These are phyloP conservation scores for Cutaneotrichosporon dermatis DNA, from an alignment of 1,284 basidiomycete genomes.

Conservation along the genomic window DNA sequence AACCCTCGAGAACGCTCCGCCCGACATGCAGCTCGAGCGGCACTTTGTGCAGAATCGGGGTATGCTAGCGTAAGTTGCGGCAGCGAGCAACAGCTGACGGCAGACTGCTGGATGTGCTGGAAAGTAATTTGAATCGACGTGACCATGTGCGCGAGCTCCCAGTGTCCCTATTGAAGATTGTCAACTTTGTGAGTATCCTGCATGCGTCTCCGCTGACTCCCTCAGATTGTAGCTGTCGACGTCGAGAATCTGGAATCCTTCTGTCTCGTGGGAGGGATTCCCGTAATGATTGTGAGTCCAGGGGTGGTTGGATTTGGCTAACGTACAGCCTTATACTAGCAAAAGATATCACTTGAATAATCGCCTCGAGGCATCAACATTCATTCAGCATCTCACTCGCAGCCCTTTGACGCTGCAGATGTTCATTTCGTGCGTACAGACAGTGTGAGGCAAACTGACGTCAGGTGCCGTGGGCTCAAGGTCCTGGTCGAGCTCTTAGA, in stretches of 20 bases:
- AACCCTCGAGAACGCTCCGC: constrained; percentile 67
- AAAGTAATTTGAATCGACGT: constrained; percentile 58
- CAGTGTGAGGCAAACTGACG: background rate
- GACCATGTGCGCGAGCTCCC: constrained; percentile 65
- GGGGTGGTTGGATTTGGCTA: background rate
- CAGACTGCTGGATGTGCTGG: constrained; percentile 79
- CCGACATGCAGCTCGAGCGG: constrained; percentile 67
- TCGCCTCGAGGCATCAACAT: constrained; percentile 88
- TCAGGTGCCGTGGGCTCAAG: constrained; percentile 83
- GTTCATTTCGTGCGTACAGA: constrained; percentile 79
- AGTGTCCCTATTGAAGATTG: constrained; percentile 76
- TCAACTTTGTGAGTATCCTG: constrained; percentile 67
- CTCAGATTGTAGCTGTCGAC: constrained; percentile 77
- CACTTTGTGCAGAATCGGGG: constrained; percentile 90
- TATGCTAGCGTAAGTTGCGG: constrained; percentile 63
- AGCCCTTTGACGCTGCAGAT: constrained; percentile 91
- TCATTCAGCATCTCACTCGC: constrained; percentile 85
- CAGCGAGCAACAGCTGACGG: background rate
- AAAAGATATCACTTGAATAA: constrained; percentile 92
- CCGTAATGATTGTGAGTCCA: constrained; percentile 74
- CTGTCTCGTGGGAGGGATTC: constrained; percentile 88
- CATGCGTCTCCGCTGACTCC: constrained; percentile 1
- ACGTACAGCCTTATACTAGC: constrained; percentile 68
- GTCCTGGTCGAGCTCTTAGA: constrained; percentile 92
- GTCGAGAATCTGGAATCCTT: constrained; percentile 87